Evolutionary conservation across 2,329 filamentous ascomycete species (phyloP).

Genomic region (Aureobasidium leucospermi): DNA sequence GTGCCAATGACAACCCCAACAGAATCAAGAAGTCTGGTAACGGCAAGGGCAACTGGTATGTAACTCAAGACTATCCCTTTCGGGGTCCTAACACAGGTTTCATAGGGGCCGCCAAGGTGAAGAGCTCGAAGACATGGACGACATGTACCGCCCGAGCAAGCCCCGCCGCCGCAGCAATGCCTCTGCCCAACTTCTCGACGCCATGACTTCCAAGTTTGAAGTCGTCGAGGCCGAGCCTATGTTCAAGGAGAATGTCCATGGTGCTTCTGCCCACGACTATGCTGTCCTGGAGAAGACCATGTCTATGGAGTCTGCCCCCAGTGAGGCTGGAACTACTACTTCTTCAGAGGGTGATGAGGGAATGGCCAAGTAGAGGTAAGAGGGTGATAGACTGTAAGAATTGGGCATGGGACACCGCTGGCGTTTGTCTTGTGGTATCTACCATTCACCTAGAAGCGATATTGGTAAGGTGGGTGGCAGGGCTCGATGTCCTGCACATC

Average conservation of each 20-base stretch:
- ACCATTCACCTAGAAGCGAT: background rate
- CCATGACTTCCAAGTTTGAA: constrained; percentile 98
- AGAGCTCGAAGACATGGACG: constrained; percentile 70
- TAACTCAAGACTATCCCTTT: background rate
- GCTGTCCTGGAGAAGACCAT: constrained; percentile 7
- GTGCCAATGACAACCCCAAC: constrained; percentile 70
- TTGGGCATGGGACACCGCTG: constrained; percentile 8
- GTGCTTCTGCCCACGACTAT: constrained; percentile 50
- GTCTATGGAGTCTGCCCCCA: constrained; percentile 1
- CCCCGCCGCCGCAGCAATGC: constrained; percentile 89
- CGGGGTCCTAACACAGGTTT: constrained; percentile 3
- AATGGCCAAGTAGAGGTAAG: constrained; percentile 8
- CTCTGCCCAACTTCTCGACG: constrained; percentile 61
- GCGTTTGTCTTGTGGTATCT: constrained; percentile 11
- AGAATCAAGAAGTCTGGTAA: constrained; percentile 96
- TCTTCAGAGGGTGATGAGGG: background rate
- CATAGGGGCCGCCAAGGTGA: constrained; percentile 74
- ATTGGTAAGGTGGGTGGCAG: background rate
- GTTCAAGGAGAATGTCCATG: constrained; percentile 81
- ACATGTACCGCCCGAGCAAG: constrained; percentile 68
- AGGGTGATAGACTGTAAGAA: constrained; percentile 6
- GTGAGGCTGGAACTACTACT: constrained; percentile 6
- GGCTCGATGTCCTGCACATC: background rate
- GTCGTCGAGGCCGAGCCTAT: constrained; percentile 80
- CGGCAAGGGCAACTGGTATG: constrained; percentile 91